phyloP scores from a whole-genome alignment of 129 eudicot species.

The Pseudognaphalium luteoalbum region DNA sequence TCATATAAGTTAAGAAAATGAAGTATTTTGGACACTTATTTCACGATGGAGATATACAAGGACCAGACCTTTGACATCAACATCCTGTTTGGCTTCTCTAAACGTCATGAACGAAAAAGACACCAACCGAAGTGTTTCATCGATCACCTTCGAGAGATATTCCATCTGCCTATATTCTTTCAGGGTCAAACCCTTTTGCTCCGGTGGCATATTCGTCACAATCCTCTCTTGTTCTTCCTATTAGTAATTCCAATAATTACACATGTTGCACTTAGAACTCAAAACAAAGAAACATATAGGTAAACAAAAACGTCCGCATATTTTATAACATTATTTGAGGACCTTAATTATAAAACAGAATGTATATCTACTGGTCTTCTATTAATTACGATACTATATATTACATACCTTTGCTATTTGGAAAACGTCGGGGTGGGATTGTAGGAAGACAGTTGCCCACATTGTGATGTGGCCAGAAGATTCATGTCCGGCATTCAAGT shows the following conservation, averaged over 20 bases:
- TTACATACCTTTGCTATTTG: constrained; percentile 61
- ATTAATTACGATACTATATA: no score
- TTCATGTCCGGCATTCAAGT: constrained; percentile 94
- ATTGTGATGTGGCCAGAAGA: constrained; percentile 81
- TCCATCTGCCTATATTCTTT: constrained; percentile 79
- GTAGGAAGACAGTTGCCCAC: constrained; percentile 78
- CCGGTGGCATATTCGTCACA: constrained; percentile 57
- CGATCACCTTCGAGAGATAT: constrained; percentile 82
- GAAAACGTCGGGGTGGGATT: constrained; percentile 61
- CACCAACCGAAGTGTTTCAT: constrained; percentile 83
- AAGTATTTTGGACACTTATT: neutral
- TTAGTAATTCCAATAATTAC: neutral
- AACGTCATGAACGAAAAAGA: constrained; percentile 69
- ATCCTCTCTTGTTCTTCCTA: constrained; percentile 86
- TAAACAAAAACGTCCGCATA: neutral
- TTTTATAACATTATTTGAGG: neutral
- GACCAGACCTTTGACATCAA: constrained; percentile 53
- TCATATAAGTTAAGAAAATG: neutral
- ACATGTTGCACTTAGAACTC: neutral
- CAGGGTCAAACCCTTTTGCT: constrained; percentile 66
- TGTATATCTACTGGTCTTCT: no score
- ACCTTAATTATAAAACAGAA: neutral
- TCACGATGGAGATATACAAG: neutral
- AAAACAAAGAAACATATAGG: neutral
- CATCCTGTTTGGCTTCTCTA: constrained; percentile 77